phyloP scores from a whole-genome alignment of 805 yeast species.

The Pichia nakasei region DNA sequence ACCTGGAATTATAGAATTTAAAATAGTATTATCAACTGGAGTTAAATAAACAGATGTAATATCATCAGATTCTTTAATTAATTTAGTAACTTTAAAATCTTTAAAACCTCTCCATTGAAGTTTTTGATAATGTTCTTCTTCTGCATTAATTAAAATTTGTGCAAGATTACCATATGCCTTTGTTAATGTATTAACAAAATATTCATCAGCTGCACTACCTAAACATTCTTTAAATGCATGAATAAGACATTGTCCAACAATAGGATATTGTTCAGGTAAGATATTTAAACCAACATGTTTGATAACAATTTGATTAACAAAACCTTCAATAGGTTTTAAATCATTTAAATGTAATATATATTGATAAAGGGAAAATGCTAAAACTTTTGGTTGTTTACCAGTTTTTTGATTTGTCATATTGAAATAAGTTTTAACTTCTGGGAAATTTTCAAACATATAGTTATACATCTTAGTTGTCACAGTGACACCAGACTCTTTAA shows the following conservation, averaged over 20 bases:
- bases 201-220: conserved; percentile 52
- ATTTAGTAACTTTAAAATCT: conserved; percentile 36
- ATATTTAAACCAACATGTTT: conserved; percentile 62
- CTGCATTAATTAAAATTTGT: conserved; percentile 47
- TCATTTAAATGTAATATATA: conserved; percentile 60
- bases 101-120: conserved; percentile 51
- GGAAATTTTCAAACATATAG: conserved; percentile 44
- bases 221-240: conserved; percentile 44
- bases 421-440: conserved; percentile 52
- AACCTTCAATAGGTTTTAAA: conserved; percentile 40
- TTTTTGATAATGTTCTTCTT: conserved; percentile 35
- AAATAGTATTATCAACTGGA: conserved; percentile 32
- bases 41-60: conserved; percentile 45
- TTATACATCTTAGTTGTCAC: conserved; percentile 48
- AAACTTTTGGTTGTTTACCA: conserved; percentile 51
- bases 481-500: conserved; percentile 45
- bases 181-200: conserved; percentile 54
- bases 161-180: conserved; percentile 60
- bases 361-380: conserved; percentile 51
- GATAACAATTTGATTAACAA: conserved; percentile 50
- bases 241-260: conserved; percentile 53
- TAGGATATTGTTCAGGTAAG: conserved; percentile 54
- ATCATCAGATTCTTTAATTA: conserved; percentile 35
- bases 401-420: conserved; percentile 48
- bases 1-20: conserved; percentile 28